Base-by-base conservation (phyloP, 768 basidiomycete species). In the Lentinula raphanica region DNA sequence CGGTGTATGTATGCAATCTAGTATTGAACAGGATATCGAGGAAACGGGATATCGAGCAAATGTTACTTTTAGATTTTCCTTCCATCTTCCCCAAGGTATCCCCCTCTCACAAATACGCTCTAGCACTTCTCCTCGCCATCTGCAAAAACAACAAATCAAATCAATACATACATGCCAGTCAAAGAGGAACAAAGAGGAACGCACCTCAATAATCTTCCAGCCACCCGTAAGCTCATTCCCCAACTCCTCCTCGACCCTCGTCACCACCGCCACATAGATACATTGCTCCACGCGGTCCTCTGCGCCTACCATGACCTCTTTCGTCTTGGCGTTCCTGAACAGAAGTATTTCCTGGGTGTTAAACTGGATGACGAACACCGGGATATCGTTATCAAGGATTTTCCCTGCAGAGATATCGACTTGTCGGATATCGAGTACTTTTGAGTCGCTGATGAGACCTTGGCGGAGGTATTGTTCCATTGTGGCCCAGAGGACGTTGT, bases 401-500 rank as follows among this genome's bases (percentile, higher is more conserved):
- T 94, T 96, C 42, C 87, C 95, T 23, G 85, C 82, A 3, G 87
- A 85, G 45, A 95, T 94, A 71, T 99, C 97, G 40, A 99, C 94
- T 76, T 96, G 89, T 58, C 94, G 90, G 68, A 99, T 98, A 74
- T 98, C 96, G 19, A 98, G 84, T 19, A 97, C 90, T 67, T 92
- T 93, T 71, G 91, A 94, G 67, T 95, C 93, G 62, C 91, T 92
- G 62, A 96, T 76, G 25, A 98, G 80, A 1, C 96, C 94, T 67
- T 96, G 94, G 36, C 83, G 81, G 49, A 95, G 81, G 69, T 94
- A 98, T 65, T 91, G 88, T 63, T 95, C 94, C 85, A 99, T 92
- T 6, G 94, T 96, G 6, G 96, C 96, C 90, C 95, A 96, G 3
- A 98, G 79, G n/a, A 98, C 93, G 64, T 96, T 97, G 69, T 94